phyloP scores from a whole-genome alignment of 2,329 filamentous ascomycete genomes.

The Ophiocordyceps camponoti-rufipedis region DNA sequence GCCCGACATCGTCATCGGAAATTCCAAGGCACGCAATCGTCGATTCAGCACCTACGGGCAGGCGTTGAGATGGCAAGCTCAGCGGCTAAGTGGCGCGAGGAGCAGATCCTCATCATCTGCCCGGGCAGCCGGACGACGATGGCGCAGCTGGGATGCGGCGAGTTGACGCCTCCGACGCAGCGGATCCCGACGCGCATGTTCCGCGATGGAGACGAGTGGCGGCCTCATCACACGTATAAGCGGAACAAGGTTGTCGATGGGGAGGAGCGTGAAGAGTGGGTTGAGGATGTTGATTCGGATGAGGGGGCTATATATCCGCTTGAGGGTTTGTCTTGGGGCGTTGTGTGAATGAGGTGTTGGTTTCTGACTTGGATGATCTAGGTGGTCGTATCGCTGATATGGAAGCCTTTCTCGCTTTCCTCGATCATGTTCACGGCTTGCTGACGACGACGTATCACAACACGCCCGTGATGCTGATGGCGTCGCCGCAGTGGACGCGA shows the following conservation, averaged over 20 bases:
- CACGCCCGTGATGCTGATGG: conserved; percentile 80
- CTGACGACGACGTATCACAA: conserved; percentile 90
- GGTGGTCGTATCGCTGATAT: conserved; percentile 77
- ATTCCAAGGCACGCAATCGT: too few relatives aligned
- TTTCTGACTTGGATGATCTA: conserved; percentile 8
- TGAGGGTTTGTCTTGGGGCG: conserved; percentile 19
- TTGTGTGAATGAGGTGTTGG: too few relatives aligned
- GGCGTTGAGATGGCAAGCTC: conserved; percentile 31
- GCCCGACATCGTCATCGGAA: too few relatives aligned
- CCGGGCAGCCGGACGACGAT: conserved; percentile 79
- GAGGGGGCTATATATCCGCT: conserved; percentile 87
- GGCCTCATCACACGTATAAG: conserved; percentile 60
- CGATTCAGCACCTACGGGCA: not conserved
- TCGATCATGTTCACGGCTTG: conserved; percentile 79
- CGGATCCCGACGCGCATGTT: conserved; percentile 93
- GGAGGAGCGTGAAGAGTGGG: conserved; percentile 47
- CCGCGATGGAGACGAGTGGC: conserved; percentile 58
- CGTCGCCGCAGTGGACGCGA: conserved; percentile 77
- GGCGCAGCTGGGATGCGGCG: conserved; percentile 75
- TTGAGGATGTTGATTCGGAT: conserved; percentile 75
- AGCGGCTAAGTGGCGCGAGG: conserved; percentile 43
- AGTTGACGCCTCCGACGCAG: conserved; percentile 78
- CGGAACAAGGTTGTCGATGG: conserved; percentile 33
- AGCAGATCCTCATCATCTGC: conserved; percentile 52
- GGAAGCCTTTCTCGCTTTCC: conserved; percentile 81